phyloP scores from a whole-genome alignment of 2,329 filamentous ascomycete genomes.

The Aspergillus sp. region DNA sequence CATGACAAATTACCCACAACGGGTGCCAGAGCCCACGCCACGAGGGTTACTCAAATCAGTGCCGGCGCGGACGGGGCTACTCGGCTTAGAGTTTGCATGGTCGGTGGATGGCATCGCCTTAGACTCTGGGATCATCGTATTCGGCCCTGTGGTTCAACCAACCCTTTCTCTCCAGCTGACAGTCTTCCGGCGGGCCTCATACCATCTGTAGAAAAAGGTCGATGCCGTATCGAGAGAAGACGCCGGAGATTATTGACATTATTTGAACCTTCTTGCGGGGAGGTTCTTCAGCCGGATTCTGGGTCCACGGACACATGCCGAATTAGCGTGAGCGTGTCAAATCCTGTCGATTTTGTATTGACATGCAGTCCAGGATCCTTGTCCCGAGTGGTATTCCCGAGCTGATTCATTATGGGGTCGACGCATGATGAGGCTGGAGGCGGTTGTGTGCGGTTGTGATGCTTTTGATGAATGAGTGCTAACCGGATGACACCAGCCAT shows the following conservation, averaged over 20 bases:
- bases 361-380: too few relatives aligned
- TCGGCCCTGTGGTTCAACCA: constrained; percentile 12
- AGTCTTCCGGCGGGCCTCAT: constrained; percentile 2
- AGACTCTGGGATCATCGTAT: constrained; percentile 4
- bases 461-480: too few relatives aligned
- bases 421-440: too few relatives aligned
- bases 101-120: neutral
- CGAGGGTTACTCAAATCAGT: constrained; percentile 11
- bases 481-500: too few relatives aligned
- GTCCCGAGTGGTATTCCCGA: too few relatives aligned
- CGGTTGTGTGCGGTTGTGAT: too few relatives aligned
- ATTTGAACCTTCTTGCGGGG: constrained; percentile 1
- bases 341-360: neutral
- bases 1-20: constrained; percentile 12
- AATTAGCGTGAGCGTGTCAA: neutral
- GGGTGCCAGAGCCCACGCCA: constrained; percentile 8
- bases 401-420: too few relatives aligned
- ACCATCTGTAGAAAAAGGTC: constrained; percentile 11
- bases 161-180: constrained; percentile 5
- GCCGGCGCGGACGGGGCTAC: constrained; percentile 4
- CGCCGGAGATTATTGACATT: constrained; percentile 11
- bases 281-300: neutral
- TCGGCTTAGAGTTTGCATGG: constrained; percentile 4
- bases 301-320: constrained; percentile 2
- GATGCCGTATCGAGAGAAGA: constrained; percentile 14